These are phyloP conservation scores for Gentiana macrophylla DNA, from an alignment of 257 asterid species.

Conservation along the genomic window DNA sequence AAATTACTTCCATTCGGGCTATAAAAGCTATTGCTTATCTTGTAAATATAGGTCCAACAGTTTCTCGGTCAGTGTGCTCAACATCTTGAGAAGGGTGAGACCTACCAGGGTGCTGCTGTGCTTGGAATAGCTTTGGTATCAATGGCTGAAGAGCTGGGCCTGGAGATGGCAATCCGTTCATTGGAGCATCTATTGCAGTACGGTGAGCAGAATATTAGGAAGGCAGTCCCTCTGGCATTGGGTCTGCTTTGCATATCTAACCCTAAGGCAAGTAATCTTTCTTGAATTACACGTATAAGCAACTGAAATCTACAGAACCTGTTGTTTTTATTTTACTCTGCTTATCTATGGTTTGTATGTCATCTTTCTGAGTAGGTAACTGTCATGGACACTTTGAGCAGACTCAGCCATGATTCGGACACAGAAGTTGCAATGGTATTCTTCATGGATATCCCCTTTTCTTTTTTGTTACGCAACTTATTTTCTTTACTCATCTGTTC, in stretches of 20 bases:
- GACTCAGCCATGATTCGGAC: constrained; percentile 98
- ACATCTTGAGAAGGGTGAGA: constrained; percentile 83
- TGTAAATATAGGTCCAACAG: constrained; percentile 67
- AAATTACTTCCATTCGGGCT: not conserved
- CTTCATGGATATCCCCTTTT: not conserved
- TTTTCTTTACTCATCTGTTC: not conserved
- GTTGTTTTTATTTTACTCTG: not conserved
- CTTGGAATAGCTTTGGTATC: constrained; percentile 99
- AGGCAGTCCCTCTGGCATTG: constrained; percentile 88
- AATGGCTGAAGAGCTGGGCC: constrained; percentile 95
- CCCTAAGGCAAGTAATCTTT: constrained; percentile 48
- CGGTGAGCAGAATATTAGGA: constrained; percentile 85
- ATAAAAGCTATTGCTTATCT: constrained; percentile 9
- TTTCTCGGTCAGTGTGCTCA: constrained; percentile 89
- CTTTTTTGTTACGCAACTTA: not conserved
- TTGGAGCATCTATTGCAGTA: constrained; percentile 92
- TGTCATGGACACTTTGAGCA: constrained; percentile 98
- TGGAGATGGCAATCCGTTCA: constrained; percentile 94
- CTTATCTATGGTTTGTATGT: not conserved
- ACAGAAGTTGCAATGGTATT: constrained; percentile 93
- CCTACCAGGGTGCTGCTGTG: constrained; percentile 87
- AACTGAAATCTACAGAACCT: not conserved
- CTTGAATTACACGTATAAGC: not conserved
- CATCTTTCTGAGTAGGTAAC: constrained; percentile 54
- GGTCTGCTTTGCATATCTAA: constrained; percentile 94